Evolutionary conservation across 495 filamentous ascomycete genomes (phyloP).

Genomic region (Friedmanniomyces endolithicus): DNA sequence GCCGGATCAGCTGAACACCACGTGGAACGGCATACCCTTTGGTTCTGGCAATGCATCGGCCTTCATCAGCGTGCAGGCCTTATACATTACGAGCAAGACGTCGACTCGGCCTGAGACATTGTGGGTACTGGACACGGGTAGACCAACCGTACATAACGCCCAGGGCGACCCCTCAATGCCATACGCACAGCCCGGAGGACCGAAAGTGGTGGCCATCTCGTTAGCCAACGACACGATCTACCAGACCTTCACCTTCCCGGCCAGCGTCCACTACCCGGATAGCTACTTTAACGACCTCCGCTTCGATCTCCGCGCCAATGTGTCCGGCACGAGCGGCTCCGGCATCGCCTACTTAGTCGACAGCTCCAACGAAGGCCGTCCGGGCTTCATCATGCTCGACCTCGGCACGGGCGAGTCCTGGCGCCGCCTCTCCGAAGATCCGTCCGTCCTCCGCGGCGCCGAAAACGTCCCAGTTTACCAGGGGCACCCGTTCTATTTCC

Average conservation of each 20-base stretch:
- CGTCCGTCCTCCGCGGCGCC: constrained; percentile 26
- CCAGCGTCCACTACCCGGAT: constrained; percentile 30
- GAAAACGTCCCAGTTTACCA: constrained; percentile 27
- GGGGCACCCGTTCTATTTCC: constrained; percentile 29
- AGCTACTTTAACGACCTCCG: constrained; percentile 35
- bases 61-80: constrained; percentile 33
- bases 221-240: constrained; percentile 29
- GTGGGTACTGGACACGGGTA: constrained; percentile 34
- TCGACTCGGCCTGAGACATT: constrained; percentile 26
- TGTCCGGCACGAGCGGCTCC: constrained; percentile 25
- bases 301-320: constrained; percentile 31
- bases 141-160: constrained; percentile 31
- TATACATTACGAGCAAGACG: constrained; percentile 27
- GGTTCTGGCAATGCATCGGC: constrained; percentile 26
- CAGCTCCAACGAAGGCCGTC: constrained; percentile 32
- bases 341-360: constrained; percentile 35
- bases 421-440: constrained; percentile 31
- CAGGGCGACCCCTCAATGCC: constrained; percentile 28
- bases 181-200: constrained; percentile 32
- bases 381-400: constrained; percentile 35
- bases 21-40: constrained; percentile 26
- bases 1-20: constrained; percentile 23
- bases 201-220: constrained; percentile 32
- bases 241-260: constrained; percentile 29
- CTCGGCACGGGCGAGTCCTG: constrained; percentile 33